Conservation (phyloP, 139 green algal species). For the Micromonas pusilla region DNA sequence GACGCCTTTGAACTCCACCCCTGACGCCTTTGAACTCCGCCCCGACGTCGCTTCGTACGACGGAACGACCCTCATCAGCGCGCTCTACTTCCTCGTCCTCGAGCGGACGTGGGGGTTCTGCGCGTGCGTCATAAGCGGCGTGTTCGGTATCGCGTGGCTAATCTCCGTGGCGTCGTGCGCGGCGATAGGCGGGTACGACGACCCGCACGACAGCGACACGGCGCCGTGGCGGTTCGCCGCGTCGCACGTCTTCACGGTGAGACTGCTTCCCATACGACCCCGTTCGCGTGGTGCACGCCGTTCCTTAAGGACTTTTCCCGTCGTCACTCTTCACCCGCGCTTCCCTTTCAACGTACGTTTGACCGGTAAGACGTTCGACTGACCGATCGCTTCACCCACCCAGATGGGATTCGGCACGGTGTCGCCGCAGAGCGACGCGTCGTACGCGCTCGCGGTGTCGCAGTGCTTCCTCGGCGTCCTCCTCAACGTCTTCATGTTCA, state of each 20-base stretch:
- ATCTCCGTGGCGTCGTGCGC: neutral
- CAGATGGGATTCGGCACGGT: neutral
- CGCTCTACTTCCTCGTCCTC: conserved; percentile 1
- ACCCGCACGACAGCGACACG: neutral
- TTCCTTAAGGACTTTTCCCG: too few species aligned
- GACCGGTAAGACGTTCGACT: too few species aligned
- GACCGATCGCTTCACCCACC: too few species aligned
- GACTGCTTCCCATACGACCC: too few species aligned
- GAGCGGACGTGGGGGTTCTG: neutral
- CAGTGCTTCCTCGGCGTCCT: conserved; percentile 17
- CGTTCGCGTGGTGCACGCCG: too few species aligned
- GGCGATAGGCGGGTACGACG: neutral
- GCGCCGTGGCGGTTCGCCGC: neutral
- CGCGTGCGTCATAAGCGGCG: neutral
- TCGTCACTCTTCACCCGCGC: too few species aligned
- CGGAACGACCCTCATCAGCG: too few species aligned
- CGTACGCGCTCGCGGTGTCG: neutral
- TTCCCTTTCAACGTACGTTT: too few species aligned
- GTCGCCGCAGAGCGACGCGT: neutral
- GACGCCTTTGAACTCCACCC: too few species aligned
- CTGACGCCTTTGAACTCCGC: too few species aligned
- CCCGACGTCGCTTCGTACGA: too few species aligned
- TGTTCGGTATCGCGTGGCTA: neutral
- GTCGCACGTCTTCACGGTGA: neutral
- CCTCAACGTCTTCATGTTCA: conserved; percentile 10